Conservation (phyloP, 148 eudicot genomes). For the Silene uniflora region DNA sequence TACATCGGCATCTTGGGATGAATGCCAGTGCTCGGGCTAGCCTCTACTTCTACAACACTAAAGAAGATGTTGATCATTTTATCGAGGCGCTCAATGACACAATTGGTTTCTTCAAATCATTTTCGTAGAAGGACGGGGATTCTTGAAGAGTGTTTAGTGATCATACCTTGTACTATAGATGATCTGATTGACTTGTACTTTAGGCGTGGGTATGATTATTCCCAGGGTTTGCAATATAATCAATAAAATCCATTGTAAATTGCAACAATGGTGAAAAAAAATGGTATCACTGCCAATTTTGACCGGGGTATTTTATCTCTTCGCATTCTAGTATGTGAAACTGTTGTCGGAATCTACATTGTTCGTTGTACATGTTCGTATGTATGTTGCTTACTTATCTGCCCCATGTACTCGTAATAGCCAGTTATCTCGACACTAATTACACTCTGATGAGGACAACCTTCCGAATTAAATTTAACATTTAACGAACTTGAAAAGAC, state of each 20-base stretch:
- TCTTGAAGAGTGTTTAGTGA: neutral
- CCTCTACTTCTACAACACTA: conserved; percentile 87
- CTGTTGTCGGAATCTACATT: no score
- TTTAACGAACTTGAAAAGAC: no score
- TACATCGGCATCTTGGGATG: conserved; percentile 70
- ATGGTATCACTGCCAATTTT: neutral
- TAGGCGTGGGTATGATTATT: neutral
- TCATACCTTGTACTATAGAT: neutral
- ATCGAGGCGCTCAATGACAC: conserved; percentile 68
- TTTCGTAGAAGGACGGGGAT: conserved; percentile 26
- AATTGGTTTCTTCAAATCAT: conserved; percentile 59
- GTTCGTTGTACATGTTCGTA: no score
- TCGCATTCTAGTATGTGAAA: neutral
- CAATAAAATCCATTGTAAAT: neutral
- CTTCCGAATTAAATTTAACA: no score
- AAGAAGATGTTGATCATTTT: conserved; percentile 70
- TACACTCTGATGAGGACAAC: no score
- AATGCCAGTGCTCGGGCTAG: conserved; percentile 93
- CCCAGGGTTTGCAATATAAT: neutral
- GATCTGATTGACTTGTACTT: neutral
- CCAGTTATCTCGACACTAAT: neutral
- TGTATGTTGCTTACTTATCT: no score
- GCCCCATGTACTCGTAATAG: neutral
- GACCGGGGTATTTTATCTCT: neutral
- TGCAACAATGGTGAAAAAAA: neutral